Percentiles rank a stretch among this genome's conserved stretches.
These are phyloP conservation scores for Diaporthe eres DNA, from an alignment of 2,329 filamentous ascomycete genomes.

Conservation along the genomic window DNA sequence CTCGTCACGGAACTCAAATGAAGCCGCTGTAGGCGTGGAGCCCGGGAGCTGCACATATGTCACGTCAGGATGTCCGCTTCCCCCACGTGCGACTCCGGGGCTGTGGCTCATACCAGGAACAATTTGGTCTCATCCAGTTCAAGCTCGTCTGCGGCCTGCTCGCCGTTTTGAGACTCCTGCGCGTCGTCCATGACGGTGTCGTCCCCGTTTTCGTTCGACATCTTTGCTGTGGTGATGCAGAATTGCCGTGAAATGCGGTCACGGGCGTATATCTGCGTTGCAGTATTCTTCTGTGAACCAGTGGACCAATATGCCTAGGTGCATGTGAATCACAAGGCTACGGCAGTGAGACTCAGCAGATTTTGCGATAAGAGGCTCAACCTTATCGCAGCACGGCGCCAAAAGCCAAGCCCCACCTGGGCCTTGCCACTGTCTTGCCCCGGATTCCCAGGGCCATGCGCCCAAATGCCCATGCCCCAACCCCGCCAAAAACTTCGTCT, in stretches of 20 bases:
- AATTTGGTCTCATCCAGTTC: conserved; percentile 50
- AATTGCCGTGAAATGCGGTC: not conserved
- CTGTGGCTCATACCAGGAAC: conserved; percentile 38
- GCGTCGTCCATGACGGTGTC: conserved; percentile 61
- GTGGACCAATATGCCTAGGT: conserved; percentile 15
- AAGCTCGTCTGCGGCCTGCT: conserved; percentile 49
- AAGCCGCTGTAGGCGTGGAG: conserved; percentile 88
- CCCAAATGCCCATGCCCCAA: not conserved
- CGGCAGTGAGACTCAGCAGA: conserved; percentile 30
- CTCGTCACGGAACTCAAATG: conserved; percentile 94
- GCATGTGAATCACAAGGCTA: conserved; percentile 15
- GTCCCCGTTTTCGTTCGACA: conserved; percentile 43
- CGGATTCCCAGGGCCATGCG: conserved; percentile 11
- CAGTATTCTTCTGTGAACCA: conserved; percentile 4
- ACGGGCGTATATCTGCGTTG: not conserved
- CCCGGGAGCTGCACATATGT: conserved; percentile 77
- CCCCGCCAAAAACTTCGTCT: conserved; percentile 27
- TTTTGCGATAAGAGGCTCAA: conserved; percentile 41
- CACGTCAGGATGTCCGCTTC: conserved; percentile 40
- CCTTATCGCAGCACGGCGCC: conserved; percentile 25
- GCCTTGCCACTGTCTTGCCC: not conserved
- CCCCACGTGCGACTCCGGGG: not conserved
- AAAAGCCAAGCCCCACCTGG: conserved; percentile 15
- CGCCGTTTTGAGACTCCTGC: conserved; percentile 55
- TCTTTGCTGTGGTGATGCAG: conserved; percentile 15